Evolutionary conservation across 192 early-diverging fungal genomes (phyloP).

Genomic region (Gamsiella multidivaricata): DNA sequence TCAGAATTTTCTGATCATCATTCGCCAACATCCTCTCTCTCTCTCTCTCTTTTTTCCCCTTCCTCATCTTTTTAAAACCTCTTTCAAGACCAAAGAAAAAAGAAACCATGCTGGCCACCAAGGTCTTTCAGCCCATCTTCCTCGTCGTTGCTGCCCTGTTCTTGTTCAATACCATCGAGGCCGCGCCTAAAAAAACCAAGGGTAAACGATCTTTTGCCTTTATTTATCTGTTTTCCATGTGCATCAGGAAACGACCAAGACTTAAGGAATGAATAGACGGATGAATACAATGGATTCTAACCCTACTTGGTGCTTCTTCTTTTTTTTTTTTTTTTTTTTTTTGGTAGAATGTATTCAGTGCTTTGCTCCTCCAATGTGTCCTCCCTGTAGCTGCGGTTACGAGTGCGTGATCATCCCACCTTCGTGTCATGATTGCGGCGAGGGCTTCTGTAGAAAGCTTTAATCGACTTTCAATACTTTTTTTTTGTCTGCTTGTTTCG

Average conservation of each 20-base stretch:
- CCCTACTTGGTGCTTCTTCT: neutral
- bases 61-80: too few species aligned
- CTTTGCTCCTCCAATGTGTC: constrained; percentile 17
- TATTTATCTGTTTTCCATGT: too few species aligned
- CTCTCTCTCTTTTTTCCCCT: too few species aligned
- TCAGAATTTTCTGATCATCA: too few species aligned
- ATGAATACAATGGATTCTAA: neutral
- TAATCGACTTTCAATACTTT: too few species aligned
- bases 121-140: constrained; percentile 10
- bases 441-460: neutral
- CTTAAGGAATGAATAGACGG: too few species aligned
- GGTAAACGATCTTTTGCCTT: too few species aligned
- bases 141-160: constrained; percentile 7
- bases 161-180: constrained; percentile 2
- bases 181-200: constrained; percentile 6
- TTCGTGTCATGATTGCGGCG: constrained; percentile 9
- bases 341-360: constrained; percentile 14
- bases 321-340: neutral
- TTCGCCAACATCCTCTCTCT: neutral
- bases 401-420: constrained; percentile 8
- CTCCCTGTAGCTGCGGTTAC: neutral
- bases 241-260: too few species aligned
- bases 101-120: constrained; percentile 7
- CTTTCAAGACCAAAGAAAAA: neutral
- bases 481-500: too few species aligned